These are phyloP conservation scores for Fusarium humuli DNA, from an alignment of 2,329 filamentous ascomycete genomes.

Conservation along the genomic window DNA sequence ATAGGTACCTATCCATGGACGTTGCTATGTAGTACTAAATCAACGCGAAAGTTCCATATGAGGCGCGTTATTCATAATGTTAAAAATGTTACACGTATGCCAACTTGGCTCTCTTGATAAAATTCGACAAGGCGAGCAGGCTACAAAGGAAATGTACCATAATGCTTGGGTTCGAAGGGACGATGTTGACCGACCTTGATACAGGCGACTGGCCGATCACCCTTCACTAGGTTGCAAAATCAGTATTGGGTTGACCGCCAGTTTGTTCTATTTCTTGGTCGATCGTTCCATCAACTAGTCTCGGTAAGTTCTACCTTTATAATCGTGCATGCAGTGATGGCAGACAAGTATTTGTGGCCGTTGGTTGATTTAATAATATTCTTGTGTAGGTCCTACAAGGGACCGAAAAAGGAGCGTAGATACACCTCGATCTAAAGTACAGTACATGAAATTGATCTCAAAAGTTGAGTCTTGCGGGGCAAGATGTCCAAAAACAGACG, in stretches of 20 bases:
- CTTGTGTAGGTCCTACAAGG: constrained; percentile 7
- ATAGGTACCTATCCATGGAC: not conserved
- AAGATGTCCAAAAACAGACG: constrained; percentile 34
- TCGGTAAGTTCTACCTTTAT: not conserved
- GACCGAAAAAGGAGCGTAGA: constrained; percentile 32
- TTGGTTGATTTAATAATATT: constrained; percentile 3
- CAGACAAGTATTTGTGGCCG: constrained; percentile 1
- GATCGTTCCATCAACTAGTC: not conserved
- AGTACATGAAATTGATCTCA: constrained; percentile 41
- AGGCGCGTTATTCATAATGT: not conserved
- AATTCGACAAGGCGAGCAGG: not conserved
- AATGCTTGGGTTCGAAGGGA: not conserved
- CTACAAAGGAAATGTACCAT: not conserved
- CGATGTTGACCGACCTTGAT: not conserved
- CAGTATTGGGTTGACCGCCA: not conserved
- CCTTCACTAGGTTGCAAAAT: not conserved
- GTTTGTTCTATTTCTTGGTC: not conserved
- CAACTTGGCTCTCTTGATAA: not conserved
- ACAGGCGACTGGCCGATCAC: not conserved
- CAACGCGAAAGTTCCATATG: not conserved
- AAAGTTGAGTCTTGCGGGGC: constrained; percentile 34
- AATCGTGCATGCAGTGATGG: not conserved
- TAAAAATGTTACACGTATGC: not conserved
- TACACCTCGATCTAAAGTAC: constrained; percentile 40
- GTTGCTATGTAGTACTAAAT: not conserved